phyloP scores from a whole-genome alignment of 2,329 filamentous ascomycete species.

The Xylariaceae sp. region DNA sequence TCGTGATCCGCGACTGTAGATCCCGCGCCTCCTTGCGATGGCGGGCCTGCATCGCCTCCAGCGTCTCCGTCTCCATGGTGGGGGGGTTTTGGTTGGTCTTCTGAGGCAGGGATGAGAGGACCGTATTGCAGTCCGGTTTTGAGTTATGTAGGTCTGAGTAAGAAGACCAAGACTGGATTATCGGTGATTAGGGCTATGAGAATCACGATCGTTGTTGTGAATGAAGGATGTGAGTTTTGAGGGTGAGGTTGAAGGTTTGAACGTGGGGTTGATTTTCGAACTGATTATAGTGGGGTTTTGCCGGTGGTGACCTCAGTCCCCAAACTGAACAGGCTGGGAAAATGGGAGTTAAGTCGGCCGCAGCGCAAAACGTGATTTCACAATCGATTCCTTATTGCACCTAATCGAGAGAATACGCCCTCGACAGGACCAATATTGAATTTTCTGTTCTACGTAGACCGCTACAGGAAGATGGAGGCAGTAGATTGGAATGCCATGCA shows the following conservation, averaged over 20 bases:
- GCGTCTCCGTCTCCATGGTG: slow-evolving; percentile 38
- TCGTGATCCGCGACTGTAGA: slow-evolving; percentile 77
- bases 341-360: no score
- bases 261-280: not conserved
- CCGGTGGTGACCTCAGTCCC: not conserved
- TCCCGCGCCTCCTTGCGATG: slow-evolving; percentile 89
- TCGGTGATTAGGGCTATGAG: not conserved
- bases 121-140: no score
- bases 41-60: slow-evolving; percentile 73
- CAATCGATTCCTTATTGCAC: no score
- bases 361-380: no score
- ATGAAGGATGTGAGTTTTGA: not conserved
- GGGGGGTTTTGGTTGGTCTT: not conserved
- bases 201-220: not conserved
- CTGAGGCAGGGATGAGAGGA: not conserved
- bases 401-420: no score
- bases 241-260: not conserved
- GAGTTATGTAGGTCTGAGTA: not conserved
- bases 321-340: no score
- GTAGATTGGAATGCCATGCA: no score
- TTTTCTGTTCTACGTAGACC: no score
- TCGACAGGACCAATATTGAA: no score
- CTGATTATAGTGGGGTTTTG: no score
- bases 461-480: no score
- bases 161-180: not conserved